phyloP scores from a whole-genome alignment of 23 red algal genomes.

The Chondrus crispus region DNA sequence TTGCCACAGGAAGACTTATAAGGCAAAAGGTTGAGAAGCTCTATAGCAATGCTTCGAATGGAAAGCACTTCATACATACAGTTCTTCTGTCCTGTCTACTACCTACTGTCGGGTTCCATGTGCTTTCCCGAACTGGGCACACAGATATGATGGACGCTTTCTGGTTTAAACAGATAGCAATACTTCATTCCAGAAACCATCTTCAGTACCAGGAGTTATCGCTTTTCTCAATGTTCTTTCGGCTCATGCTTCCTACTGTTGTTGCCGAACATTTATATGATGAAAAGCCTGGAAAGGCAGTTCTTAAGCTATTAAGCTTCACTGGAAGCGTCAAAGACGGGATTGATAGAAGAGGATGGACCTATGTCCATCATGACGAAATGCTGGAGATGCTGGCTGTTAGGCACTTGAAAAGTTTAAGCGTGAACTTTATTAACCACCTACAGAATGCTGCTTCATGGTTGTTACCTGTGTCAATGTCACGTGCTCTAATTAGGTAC shows the following conservation, averaged over 20 bases:
- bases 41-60: background rate
- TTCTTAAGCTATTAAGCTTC: background rate
- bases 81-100: background rate
- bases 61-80: background rate
- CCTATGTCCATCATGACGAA: background rate
- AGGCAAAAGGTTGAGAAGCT: background rate
- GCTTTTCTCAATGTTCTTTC: background rate
- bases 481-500: too few relatives aligned
- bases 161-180: background rate
- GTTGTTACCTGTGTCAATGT: background rate
- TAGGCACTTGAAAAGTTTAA: background rate
- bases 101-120: constrained; percentile 4
- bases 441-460: background rate
- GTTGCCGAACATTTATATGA: too few relatives aligned
- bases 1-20: too few relatives aligned
- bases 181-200: background rate
- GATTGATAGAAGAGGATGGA: background rate
- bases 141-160: background rate
- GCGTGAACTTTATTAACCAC: background rate
- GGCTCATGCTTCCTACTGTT: too few relatives aligned
- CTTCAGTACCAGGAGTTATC: background rate
- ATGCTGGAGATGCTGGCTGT: background rate
- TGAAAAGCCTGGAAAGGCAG: background rate
- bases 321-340: background rate
- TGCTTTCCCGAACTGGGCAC: background rate